Percentiles rank a stretch among this genome's conserved stretches.
Evolutionary conservation across 768 basidiomycete species (phyloP).

Genomic region (Hericium erinaceus): DNA sequence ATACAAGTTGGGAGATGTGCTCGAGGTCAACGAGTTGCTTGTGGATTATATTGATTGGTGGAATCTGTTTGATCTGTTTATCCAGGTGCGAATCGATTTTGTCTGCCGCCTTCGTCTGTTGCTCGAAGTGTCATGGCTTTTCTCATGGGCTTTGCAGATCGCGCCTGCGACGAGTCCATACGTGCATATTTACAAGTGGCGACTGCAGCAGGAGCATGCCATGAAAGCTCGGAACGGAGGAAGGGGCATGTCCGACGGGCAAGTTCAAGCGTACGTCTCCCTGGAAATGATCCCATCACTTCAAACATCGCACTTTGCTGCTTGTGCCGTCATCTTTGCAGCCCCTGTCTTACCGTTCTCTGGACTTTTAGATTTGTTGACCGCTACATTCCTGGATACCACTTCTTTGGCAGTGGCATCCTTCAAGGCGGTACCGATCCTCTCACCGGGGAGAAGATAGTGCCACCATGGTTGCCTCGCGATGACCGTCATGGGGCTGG

Average conservation of each 20-base stretch:
- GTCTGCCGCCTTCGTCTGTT: not conserved
- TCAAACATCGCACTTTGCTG: constrained; percentile 1
- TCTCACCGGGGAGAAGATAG: constrained; percentile 7
- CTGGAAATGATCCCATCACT: constrained; percentile 6
- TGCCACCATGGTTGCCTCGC: constrained; percentile 39
- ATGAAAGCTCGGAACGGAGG: constrained; percentile 87
- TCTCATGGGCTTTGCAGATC: constrained; percentile 23
- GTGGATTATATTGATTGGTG: constrained; percentile 57
- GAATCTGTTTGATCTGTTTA: constrained; percentile 59
- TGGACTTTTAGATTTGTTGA: constrained; percentile 60
- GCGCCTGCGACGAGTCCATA: constrained; percentile 28
- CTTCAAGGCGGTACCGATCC: constrained; percentile 20
- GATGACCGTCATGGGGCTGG: not conserved
- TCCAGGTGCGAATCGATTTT: constrained; percentile 46
- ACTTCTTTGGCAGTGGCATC: constrained; percentile 70
- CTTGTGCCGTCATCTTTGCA: not conserved
- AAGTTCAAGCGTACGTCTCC: constrained; percentile 44
- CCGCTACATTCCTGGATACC: constrained; percentile 90
- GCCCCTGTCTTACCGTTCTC: not conserved
- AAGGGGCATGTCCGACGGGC: constrained; percentile 76
- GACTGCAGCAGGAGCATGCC: constrained; percentile 78
- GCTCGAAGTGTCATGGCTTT: not conserved
- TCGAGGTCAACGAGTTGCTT: constrained; percentile 55
- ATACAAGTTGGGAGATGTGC: constrained; percentile 43
- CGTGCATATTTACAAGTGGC: constrained; percentile 74